Evolutionary conservation across 176 grass and related monocot species (phyloP).

Genomic region (Aegilops tauschii): DNA sequence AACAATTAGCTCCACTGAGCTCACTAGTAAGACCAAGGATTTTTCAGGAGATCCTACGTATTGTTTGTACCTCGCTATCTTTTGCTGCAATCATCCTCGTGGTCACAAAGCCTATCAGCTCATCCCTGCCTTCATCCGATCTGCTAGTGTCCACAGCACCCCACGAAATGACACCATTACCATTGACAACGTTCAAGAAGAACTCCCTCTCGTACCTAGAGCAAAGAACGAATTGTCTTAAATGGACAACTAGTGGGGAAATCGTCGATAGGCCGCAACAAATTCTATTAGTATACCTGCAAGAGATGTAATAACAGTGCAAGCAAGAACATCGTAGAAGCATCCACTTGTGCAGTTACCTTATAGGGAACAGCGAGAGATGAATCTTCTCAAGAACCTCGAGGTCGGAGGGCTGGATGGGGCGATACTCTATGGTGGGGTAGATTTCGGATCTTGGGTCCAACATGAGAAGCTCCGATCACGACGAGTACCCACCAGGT

Average conservation of each 20-base stretch:
- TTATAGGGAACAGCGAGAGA: constrained; percentile 84
- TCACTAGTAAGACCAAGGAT: not conserved
- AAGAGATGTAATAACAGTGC: not conserved
- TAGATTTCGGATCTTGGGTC: constrained; percentile 63
- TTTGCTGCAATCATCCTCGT: constrained; percentile 71
- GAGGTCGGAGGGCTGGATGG: constrained; percentile 85
- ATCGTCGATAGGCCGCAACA: not conserved
- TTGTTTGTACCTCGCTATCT: constrained; percentile 87
- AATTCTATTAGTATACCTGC: not conserved
- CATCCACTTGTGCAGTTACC: constrained; percentile 36
- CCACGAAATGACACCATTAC: constrained; percentile 88
- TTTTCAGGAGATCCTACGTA: not conserved
- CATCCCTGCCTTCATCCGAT: constrained; percentile 61
- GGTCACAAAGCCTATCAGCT: constrained; percentile 92
- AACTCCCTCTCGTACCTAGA: constrained; percentile 95
- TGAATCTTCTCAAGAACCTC: constrained; percentile 91
- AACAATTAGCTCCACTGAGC: constrained; percentile 32
- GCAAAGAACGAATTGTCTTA: not conserved
- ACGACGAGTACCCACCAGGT: constrained; percentile 13
- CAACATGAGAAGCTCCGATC: constrained; percentile 84
- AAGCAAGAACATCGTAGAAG: constrained; percentile 24
- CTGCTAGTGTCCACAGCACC: constrained; percentile 79
- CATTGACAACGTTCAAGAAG: constrained; percentile 89
- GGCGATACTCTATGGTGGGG: constrained; percentile 80
- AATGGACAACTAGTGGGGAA: not conserved